Evolutionary conservation across 345 rosid species (phyloP), one percentile per base, ranked within the genome.

Genomic region (Psidium friedrichsthalianum): DNA sequence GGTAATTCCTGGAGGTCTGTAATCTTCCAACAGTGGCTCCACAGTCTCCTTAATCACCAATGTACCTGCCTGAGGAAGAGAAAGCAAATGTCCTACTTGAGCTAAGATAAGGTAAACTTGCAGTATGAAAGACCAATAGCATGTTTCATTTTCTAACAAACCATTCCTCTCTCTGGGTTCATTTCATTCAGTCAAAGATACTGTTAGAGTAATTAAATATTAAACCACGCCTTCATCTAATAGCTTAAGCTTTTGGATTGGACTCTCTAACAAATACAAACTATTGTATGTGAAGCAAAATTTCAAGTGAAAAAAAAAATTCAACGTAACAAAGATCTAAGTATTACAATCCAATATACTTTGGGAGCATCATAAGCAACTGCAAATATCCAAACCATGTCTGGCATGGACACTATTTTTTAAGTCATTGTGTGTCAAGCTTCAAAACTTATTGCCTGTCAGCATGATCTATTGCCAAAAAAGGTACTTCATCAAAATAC

Each of bases 1-100:
- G n/a, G 99, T 93, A 76, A 98, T 96, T 89, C 99, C 99, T 15
- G 99, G 89, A 82, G 99, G 99, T 83, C 99, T 92, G 89, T 98
- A 98, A 82, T 96, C 96, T 93, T 98, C 99, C 88, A 98, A 90
- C 51, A 98, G 88, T 22, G 99, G 99, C 88, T 98, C 99, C 86
- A 98, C 99, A 83, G 99, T 95, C 90, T 98, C 99, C 90, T 90
- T 93, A 56, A 98, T 93, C 83, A 98, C 97, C 89, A 93, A 83
- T 47, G 96, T 92, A 84, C 98, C 99, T 36, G 99, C 99, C 99
- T 96, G 92, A 83, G 81, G 88, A 90, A 86, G 85, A 83, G 59
- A 13, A 87, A 82, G 15, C 42, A 51, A 40, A 36, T 24, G 15
- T 56, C 36, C 54, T n/a, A 20, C 49, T 82, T 10, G 32, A 51